A percentile compares a stretch with the other conserved stretches of the same genome.
These are phyloP conservation scores for Coffea eugenioides DNA, from an alignment of 257 asterid genomes.

Conservation along the genomic window DNA sequence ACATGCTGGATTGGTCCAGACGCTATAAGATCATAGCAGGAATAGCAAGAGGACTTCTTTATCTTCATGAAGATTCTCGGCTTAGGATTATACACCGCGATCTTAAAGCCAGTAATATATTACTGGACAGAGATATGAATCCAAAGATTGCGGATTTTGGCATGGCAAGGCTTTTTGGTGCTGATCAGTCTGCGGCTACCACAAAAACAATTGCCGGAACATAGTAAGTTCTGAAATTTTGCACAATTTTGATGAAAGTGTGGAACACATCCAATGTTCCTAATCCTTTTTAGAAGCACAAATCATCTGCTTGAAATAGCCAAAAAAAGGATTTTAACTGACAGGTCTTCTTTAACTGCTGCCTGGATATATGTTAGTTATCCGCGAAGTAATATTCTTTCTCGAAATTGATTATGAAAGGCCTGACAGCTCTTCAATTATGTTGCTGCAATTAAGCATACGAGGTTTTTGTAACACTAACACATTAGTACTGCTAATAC, in stretches of 20 bases:
- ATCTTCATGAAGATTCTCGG: slow-evolving; percentile 30
- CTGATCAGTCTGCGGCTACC: slow-evolving; percentile 9
- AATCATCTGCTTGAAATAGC: no score
- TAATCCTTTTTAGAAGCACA: not conserved
- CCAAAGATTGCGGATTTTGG: slow-evolving; percentile 34
- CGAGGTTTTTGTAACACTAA: no score
- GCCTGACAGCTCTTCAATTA: no score
- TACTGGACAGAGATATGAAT: slow-evolving; percentile 25
- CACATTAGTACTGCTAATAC: no score
- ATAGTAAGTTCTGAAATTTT: slow-evolving; percentile 7
- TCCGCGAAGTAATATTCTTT: no score
- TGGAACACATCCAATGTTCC: no score
- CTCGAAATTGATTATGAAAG: no score
- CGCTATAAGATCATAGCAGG: slow-evolving; percentile 27
- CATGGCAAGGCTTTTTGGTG: slow-evolving; percentile 22
- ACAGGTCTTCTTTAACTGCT: no score
- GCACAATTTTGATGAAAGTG: no score
- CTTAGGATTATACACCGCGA: slow-evolving; percentile 24
- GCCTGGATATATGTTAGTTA: no score
- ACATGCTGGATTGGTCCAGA: slow-evolving; percentile 12
- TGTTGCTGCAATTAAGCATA: no score
- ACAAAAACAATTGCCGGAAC: slow-evolving; percentile 28
- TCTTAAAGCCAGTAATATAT: slow-evolving; percentile 29
- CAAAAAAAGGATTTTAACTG: no score
- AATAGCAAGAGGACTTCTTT: slow-evolving; percentile 21